Base-by-base conservation (phyloP, 2,329 filamentous ascomycete genomes). In the Colletotrichum filicis region DNA sequence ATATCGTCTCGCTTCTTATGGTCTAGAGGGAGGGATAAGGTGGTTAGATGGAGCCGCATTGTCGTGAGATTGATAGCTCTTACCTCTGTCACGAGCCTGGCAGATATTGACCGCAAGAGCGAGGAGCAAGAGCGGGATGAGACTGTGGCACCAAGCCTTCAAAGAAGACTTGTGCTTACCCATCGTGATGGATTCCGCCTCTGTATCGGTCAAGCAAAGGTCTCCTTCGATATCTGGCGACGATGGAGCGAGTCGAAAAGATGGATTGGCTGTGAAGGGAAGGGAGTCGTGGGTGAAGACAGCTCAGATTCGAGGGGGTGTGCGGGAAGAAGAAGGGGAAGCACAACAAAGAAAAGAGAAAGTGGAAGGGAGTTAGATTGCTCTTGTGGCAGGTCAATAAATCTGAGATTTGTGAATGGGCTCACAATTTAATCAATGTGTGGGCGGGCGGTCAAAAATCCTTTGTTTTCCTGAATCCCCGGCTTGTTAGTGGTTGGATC, bases 41-140 rank as follows among this genome's bases (percentile, higher is more conserved):
- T 12, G 24, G 9, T 57, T 11, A 62, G 26, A 6, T 28, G 19
- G 4, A 3, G 30, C 6, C 1, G 30, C 8, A 16, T 22, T 14
- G 3, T 2, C 0, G 3, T 49, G 19, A 11, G 11, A 32, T 56
- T 58, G 4, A 11, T 28, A 19, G 0, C 26, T 5, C 49, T 67
- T 37, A 67, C 63, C 63, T n/a, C n/a, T 26, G 30, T 24, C 46
- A 16, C 60, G n/a, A 35, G 66, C 66, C 60, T 60, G 66, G 35
- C 26, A 61, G 22, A 9, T 12, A 16, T 32, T 14, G 2, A 42
- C 1, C 4, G 70, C n/a, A 14, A 65, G 35, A 2, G 32, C 53
- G 19, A 59, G 19, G 8, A 49, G 8, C 7, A 32, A 24, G 24
- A 59, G 4, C 28, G 16, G 26, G 26, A 66, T n/a, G 9, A 66